phyloP scores from a whole-genome alignment of 768 basidiomycete genomes.

The Leccinellum rugosiceps region DNA sequence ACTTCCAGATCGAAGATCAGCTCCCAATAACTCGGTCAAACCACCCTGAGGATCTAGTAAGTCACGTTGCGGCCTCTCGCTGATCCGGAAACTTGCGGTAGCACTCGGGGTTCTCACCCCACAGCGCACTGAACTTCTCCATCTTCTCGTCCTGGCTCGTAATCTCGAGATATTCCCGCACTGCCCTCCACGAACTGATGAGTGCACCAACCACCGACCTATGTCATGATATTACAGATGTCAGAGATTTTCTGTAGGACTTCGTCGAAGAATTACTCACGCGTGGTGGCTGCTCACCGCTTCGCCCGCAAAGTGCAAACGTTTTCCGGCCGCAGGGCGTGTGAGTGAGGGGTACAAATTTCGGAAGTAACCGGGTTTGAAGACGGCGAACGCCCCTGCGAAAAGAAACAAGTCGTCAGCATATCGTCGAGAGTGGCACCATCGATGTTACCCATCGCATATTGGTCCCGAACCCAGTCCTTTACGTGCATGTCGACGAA shows the following conservation, averaged over 20 bases:
- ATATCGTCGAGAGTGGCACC: not conserved
- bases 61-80: not conserved
- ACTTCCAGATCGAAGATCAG: too few species aligned
- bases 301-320: slow-evolving; percentile 13
- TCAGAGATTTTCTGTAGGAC: not conserved
- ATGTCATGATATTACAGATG: not conserved
- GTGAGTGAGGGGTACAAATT: slow-evolving; percentile 31
- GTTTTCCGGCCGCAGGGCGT: slow-evolving; percentile 22
- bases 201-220: slow-evolving; percentile 40
- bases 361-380: slow-evolving; percentile 37
- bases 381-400: slow-evolving; percentile 37
- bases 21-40: too few species aligned
- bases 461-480: too few species aligned
- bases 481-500: too few species aligned
- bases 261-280: slow-evolving; percentile 17
- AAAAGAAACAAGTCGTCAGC: not conserved
- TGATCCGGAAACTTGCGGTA: not conserved
- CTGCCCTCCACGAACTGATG: slow-evolving; percentile 35
- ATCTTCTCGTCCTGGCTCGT: slow-evolving; percentile 8
- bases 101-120: slow-evolving; percentile 33
- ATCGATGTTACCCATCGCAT: too few species aligned
- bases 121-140: slow-evolving; percentile 18
- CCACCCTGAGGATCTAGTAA: not conserved
- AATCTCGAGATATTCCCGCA: slow-evolving; percentile 23
- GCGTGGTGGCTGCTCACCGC: slow-evolving; percentile 34